These are phyloP conservation scores for Naegleria lovaniensis DNA, from an alignment of 208 protist species.

Conservation along the genomic window DNA sequence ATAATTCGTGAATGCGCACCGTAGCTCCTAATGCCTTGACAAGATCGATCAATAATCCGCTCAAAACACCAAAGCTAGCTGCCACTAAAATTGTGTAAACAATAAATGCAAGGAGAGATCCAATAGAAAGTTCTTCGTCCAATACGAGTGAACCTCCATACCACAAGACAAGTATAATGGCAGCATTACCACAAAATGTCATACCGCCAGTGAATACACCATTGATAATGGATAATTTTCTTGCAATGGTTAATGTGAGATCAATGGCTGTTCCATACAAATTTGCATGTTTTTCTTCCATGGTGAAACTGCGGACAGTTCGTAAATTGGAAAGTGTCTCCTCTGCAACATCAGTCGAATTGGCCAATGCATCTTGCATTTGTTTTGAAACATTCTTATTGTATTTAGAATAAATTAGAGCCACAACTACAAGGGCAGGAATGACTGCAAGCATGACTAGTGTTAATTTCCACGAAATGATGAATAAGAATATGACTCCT, in stretches of 20 bases:
- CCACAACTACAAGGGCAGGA: background rate
- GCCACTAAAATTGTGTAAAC: slow-evolving; percentile 26
- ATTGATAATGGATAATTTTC: background rate
- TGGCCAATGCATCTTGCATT: slow-evolving; percentile 68
- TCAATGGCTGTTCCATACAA: background rate
- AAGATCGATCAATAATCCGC: background rate
- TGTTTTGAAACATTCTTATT: slow-evolving; percentile 16
- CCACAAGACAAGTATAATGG: slow-evolving; percentile 30
- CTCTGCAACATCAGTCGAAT: slow-evolving; percentile 65
- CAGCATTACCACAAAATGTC: background rate
- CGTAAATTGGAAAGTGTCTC: slow-evolving; percentile 67
- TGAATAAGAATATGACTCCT: slow-evolving; percentile 5
- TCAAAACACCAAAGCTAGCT: background rate
- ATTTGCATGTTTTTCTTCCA: slow-evolving; percentile 43
- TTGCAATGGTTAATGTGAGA: background rate
- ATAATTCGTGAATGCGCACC: background rate
- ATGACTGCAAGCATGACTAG: background rate
- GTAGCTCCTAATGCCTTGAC: background rate
- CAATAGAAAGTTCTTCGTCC: background rate
- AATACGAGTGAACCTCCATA: slow-evolving; percentile 25
- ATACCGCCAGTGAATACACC: background rate
- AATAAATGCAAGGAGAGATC: slow-evolving; percentile 15
- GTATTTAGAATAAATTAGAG: slow-evolving; percentile 7
- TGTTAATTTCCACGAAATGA: slow-evolving; percentile 18
- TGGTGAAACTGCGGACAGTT: slow-evolving; percentile 67